phyloP scores from a whole-genome alignment of 2,329 filamentous ascomycete species.

The Alternaria sp. region DNA sequence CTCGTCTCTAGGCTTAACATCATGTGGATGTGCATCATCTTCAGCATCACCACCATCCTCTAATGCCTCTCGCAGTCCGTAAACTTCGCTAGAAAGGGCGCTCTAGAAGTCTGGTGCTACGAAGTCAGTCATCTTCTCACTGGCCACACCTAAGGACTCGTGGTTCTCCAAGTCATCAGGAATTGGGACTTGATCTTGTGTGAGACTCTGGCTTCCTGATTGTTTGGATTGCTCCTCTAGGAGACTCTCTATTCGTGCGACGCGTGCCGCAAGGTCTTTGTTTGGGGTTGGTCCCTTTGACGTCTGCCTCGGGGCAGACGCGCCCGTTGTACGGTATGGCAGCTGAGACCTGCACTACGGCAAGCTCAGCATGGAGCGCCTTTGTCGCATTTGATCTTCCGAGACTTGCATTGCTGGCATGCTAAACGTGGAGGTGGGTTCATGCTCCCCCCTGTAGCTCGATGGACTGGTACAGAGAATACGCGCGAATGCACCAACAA shows the following conservation, averaged over 20 bases:
- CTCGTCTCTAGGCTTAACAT: neutral
- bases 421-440: neutral
- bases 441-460: neutral
- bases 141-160: neutral
- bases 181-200: neutral
- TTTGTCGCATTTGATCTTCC: neutral
- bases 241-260: neutral
- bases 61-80: neutral
- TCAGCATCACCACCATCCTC: neutral
- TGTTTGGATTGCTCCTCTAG: neutral
- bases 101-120: neutral
- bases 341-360: neutral
- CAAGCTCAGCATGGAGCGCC: neutral
- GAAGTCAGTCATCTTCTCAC: neutral
- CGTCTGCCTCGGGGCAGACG: neutral
- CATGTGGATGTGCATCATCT: neutral
- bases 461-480: neutral
- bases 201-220: rapidly evolving
- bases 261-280: neutral
- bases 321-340: neutral
- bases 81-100: neutral
- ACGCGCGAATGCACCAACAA: neutral
- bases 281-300: neutral
- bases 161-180: neutral
- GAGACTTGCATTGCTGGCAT: neutral